Percentiles rank a stretch among this genome's conserved stretches.
Evolutionary conservation across 1,284 basidiomycete species (phyloP).

Genomic region (Fomitopsis schrenkii): DNA sequence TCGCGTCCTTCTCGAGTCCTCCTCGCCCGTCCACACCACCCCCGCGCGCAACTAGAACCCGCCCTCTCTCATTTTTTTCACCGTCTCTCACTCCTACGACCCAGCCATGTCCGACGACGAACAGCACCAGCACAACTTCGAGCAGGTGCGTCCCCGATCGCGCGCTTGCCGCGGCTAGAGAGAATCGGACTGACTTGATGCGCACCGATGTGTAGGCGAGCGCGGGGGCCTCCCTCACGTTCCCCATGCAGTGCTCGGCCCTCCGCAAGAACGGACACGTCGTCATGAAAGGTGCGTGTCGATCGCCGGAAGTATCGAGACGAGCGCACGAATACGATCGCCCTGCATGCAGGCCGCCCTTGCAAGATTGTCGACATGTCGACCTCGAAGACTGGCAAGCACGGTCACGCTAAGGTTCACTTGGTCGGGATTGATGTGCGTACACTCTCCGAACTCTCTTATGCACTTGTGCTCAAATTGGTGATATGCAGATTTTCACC

Average conservation of each 20-base stretch:
- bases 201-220: slow-evolving; percentile 40
- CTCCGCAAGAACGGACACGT: slow-evolving; percentile 95
- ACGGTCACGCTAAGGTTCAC: slow-evolving; percentile 99
- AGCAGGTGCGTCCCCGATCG: slow-evolving; percentile 47
- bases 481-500: slow-evolving; percentile 81
- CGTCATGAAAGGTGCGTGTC: slow-evolving; percentile 80
- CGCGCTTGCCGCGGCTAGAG: slow-evolving; percentile 2
- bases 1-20: slow-evolving; percentile 6
- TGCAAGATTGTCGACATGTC: slow-evolving; percentile 99
- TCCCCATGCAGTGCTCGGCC: slow-evolving; percentile 97
- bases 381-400: slow-evolving; percentile 99
- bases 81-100: slow-evolving; percentile 17
- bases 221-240: slow-evolving; percentile 87
- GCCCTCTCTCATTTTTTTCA: slow-evolving; percentile 6
- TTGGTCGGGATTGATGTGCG: slow-evolving; percentile 94
- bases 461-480: slow-evolving; percentile 3
- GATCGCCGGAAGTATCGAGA: neutral
- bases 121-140: slow-evolving; percentile 86
- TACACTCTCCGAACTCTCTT: slow-evolving; percentile 16
- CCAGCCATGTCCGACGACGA: slow-evolving; percentile 86
- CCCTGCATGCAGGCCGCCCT: slow-evolving; percentile 62
- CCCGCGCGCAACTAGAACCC: slow-evolving; percentile 13
- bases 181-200: slow-evolving; percentile 6
- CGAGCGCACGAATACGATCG: slow-evolving; percentile 2
- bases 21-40: slow-evolving; percentile 7